A percentile compares a stretch with the other conserved stretches of the same genome.
Conservation (phyloP, 2,329 filamentous ascomycete genomes). For the Diaporthe citrichinensis region DNA sequence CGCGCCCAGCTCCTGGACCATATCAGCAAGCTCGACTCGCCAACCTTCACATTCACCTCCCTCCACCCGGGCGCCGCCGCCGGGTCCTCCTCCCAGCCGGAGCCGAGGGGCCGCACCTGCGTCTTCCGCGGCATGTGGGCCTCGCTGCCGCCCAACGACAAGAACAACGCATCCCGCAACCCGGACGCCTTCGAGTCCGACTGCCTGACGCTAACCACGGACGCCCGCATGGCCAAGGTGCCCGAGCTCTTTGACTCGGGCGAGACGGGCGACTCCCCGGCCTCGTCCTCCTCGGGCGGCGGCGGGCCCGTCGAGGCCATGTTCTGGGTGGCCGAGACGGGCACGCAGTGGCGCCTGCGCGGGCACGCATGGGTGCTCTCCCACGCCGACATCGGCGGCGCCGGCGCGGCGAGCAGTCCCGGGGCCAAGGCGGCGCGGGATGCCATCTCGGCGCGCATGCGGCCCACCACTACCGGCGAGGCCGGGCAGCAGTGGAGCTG, state of each 20-base stretch:
- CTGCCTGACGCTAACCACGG: slow-evolving; percentile 86
- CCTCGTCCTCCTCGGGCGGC: slow-evolving; percentile 61
- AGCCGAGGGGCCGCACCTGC: slow-evolving; percentile 80
- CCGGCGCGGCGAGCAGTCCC: slow-evolving; percentile 58
- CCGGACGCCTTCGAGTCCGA: slow-evolving; percentile 79
- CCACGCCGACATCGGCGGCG: slow-evolving; percentile 65
- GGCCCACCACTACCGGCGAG: slow-evolving; percentile 52
- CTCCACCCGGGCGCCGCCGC: slow-evolving; percentile 55
- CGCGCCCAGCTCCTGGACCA: slow-evolving; percentile 66
- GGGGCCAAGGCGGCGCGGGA: slow-evolving; percentile 71
- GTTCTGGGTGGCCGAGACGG: slow-evolving; percentile 81
- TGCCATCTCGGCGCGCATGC: slow-evolving; percentile 75
- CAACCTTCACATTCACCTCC: slow-evolving; percentile 66
- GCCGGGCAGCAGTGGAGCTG: slow-evolving; percentile 76
- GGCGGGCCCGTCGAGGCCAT: slow-evolving; percentile 84
- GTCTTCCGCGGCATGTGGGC: slow-evolving; percentile 90
- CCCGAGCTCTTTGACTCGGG: slow-evolving; percentile 73
- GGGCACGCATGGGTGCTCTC: slow-evolving; percentile 84
- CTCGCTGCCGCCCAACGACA: slow-evolving; percentile 75
- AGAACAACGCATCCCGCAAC: slow-evolving; percentile 81
- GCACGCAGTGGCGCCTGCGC: slow-evolving; percentile 87
- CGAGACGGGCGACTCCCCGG: slow-evolving; percentile 60
- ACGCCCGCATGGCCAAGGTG: slow-evolving; percentile 88
- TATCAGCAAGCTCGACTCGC: slow-evolving; percentile 60
- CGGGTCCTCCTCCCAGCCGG: slow-evolving; percentile 56